Conservation (phyloP, 805 yeast genomes). For the Yarrowia deformans region DNA sequence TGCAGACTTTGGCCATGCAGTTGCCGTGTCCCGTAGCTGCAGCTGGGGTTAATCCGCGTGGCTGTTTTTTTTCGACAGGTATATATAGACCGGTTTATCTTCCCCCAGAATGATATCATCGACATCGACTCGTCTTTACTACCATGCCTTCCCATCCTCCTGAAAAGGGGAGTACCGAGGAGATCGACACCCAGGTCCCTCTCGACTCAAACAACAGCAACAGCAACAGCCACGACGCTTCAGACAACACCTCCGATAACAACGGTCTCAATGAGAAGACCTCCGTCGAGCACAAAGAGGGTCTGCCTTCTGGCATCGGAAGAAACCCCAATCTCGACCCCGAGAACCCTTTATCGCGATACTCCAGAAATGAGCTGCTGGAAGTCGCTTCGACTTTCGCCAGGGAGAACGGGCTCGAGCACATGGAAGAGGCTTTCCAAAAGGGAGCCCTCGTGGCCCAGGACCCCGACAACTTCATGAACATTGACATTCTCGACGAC, state of each 20-base stretch:
- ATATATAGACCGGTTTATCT: constrained; percentile 2
- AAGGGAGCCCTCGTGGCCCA: constrained; percentile 67
- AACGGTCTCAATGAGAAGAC: neutral
- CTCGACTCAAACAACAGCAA: too few species aligned
- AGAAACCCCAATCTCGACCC: constrained; percentile 3
- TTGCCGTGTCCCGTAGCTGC: constrained; percentile 9
- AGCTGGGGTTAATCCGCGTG: constrained; percentile 10
- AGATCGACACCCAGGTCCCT: neutral
- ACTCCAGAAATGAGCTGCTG: constrained; percentile 6
- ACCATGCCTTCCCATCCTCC: neutral
- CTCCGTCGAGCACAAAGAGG: constrained; percentile 7
- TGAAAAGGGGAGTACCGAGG: constrained; percentile 7
- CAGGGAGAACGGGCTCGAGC: neutral
- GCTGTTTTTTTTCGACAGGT: neutral
- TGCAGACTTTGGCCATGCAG: constrained; percentile 7
- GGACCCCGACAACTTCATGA: constrained; percentile 49
- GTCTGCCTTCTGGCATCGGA: neutral
- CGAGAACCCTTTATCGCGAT: constrained; percentile 29
- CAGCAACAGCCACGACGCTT: neutral
- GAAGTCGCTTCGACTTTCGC: constrained; percentile 15
- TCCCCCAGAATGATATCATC: neutral
- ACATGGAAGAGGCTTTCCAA: constrained; percentile 41
- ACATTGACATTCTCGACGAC: constrained; percentile 51
- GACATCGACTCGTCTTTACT: neutral
- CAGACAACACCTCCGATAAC: constrained; percentile 29